Percentiles rank a stretch among this genome's conserved stretches.
phyloP scores from a whole-genome alignment of 768 basidiomycete genomes.

The Lanmaoa pseudosensibilis region DNA sequence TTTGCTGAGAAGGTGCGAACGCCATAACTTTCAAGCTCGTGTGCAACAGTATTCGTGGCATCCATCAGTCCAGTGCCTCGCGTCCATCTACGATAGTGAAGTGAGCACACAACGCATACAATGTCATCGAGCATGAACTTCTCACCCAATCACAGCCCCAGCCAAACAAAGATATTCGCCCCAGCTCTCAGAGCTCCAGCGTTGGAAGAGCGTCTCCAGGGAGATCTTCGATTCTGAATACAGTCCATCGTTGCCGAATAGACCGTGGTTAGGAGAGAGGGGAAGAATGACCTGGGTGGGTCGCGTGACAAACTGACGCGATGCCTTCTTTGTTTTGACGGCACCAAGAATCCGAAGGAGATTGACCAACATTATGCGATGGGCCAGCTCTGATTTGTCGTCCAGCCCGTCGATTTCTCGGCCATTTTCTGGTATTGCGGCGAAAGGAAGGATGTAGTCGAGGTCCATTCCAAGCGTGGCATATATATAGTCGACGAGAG shows the following conservation, averaged over 20 bases:
- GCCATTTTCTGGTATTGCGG: slow-evolving; percentile 97
- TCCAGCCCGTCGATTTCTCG: slow-evolving; percentile 97
- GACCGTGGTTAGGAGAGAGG: slow-evolving; percentile 95
- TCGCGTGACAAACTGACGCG: slow-evolving; percentile 92
- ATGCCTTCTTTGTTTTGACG: slow-evolving; percentile 98
- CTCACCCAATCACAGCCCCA: slow-evolving; percentile 96
- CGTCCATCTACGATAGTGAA: slow-evolving; percentile 68
- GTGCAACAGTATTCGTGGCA: slow-evolving; percentile 91
- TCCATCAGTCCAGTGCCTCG: slow-evolving; percentile 98
- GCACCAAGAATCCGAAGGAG: slow-evolving; percentile 94
- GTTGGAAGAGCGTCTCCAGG: slow-evolving; percentile 95
- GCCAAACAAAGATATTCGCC: slow-evolving; percentile 98
- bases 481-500: slow-evolving; percentile 98
- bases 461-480: slow-evolving; percentile 92
- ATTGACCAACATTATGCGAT: slow-evolving; percentile 98
- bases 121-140: slow-evolving; percentile 10
- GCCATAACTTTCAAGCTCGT: slow-evolving; percentile 89
- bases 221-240: slow-evolving; percentile 99
- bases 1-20: slow-evolving; percentile 98
- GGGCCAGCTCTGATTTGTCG: slow-evolving; percentile 96
- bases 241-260: slow-evolving; percentile 96
- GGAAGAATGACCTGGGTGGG: slow-evolving; percentile 99
- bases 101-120: slow-evolving; percentile 11
- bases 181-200: slow-evolving; percentile 98
- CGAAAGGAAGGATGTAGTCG: slow-evolving; percentile 98